Evolutionary conservation across 1,284 basidiomycete genomes (phyloP), one percentile per base, ranked within the genome.

Genomic region (Boletellus dicymbophilus): DNA sequence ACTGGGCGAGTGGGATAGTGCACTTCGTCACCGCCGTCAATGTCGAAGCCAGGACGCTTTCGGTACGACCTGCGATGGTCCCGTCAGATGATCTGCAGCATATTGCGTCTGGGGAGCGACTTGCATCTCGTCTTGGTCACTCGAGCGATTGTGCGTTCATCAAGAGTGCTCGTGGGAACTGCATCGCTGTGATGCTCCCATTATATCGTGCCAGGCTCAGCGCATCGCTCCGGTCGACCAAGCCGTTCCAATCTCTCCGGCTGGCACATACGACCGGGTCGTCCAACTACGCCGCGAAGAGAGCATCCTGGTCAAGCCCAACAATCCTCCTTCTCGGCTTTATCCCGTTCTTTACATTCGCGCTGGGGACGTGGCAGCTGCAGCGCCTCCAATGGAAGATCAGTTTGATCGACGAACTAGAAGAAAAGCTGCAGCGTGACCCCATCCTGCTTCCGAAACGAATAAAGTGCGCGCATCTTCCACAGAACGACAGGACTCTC

Each of bases 371-470:
- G 30, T 99, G 96, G 97, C 96, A 99, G 65, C 72, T 91, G 31
- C 81, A 93, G 61, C 81, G 97, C 36, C 78, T 99, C 37, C 84
- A 93, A 66, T 99, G 97, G 97, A 99, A 99, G 71, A 76, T 98
- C 27, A 81, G 83, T 45, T 78, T 99, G 52, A 98, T 99, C 57
- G 93, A 98, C 57, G 93, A 98, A 64, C 78, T 99, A 37, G 91
- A 98, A 65, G 85, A 92, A 68, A 98, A 98, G 72, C 74, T 98
- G 25, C 80, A 88, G 53, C 79, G 88, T 26, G 82, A 84, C 30
- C 90, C 97, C 0, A 80, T 99, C 52, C 66, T 76, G 22, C 74
- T 99, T 22, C 96, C 96, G 1, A 79, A 78, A 37, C 83, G 84
- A 68, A 86, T 99, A 74, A 96, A 98, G 95, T 97, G 70, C 61